Evolutionary conservation across 208 protist species (phyloP).

Genomic region (Crithidia fasciculata): DNA sequence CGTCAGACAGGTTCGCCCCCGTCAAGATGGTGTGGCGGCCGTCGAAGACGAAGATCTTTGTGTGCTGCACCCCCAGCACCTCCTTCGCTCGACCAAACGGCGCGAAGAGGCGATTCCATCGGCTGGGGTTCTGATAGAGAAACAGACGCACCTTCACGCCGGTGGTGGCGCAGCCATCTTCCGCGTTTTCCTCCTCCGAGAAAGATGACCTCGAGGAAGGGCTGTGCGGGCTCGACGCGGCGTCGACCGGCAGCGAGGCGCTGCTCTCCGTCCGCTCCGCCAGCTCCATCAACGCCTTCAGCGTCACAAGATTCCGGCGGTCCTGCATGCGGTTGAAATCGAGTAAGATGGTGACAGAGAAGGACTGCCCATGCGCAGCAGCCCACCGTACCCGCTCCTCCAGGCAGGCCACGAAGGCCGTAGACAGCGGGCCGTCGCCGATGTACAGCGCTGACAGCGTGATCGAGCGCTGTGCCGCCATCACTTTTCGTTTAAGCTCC

Average conservation of each 20-base stretch:
- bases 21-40: slow-evolving; percentile 80
- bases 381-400: slow-evolving; percentile 54
- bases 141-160: slow-evolving; percentile 51
- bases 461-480: slow-evolving; percentile 50
- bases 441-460: slow-evolving; percentile 89
- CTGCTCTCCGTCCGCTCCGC: slow-evolving; percentile 28
- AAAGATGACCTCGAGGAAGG: neutral
- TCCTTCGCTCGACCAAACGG: slow-evolving; percentile 73
- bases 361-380: slow-evolving; percentile 17
- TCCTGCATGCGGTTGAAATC: slow-evolving; percentile 89
- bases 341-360: slow-evolving; percentile 68
- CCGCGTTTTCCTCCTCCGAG: slow-evolving; percentile 4
- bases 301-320: slow-evolving; percentile 56
- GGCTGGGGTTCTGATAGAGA: slow-evolving; percentile 73
- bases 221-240: neutral
- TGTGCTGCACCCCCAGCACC: slow-evolving; percentile 94
- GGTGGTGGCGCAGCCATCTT: slow-evolving; percentile 1
- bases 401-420: slow-evolving; percentile 55
- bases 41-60: slow-evolving; percentile 95
- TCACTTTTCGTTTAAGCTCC: slow-evolving; percentile 54
- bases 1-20: slow-evolving; percentile 94
- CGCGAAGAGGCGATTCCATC: slow-evolving; percentile 60
- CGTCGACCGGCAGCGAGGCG: slow-evolving; percentile 16
- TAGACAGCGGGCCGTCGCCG: slow-evolving; percentile 71
- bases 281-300: slow-evolving; percentile 50